Base-by-base conservation (phyloP, 108 stramenopile species). In the Skeletonema tropicum region DNA sequence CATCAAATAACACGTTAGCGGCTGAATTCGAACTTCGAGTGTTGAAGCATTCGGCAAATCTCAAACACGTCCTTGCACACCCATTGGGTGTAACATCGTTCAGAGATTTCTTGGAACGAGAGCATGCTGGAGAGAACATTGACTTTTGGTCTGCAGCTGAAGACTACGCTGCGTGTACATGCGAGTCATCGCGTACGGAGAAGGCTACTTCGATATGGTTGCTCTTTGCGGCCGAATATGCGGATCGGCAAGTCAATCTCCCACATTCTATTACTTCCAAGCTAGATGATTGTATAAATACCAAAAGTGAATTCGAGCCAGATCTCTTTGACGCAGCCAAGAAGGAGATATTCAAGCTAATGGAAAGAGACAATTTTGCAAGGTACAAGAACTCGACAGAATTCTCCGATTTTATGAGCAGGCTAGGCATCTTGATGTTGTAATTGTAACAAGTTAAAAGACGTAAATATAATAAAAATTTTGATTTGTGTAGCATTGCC, bases 121-220 rank as follows among this genome's bases (percentile, higher is more conserved):
- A 79, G 42, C 78, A 82, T 35, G 85, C 85, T 14, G 82, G 81
- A 19, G 85, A 86, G 46, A 86, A 86, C 45, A 59, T 86, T n/a
- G 72, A 83, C 29, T 86, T 86, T 73, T 86, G 66, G 66, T 39
- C 66, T 48, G 77, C 76, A 3, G 82, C 35, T 30, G 79, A 74
- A 9, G 61, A 74, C 14, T 86, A 79, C 52, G 23, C 42, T 0
- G 0, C 42, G 15, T 45, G 42, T 45, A n/a, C 14, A 5, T 45
- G 42, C 11, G 42, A 45, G 42, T 45, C 42, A 5, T 0, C 15
- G 42, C 42, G 42, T 5, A 45, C 35, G 63, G 76, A 42, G 25
- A 70, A 65, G 30, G 80, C 79, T 36, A 80, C 71, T 30, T 46
- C 73, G 6, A 71, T 85, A 4, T 82, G 41, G 29, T 31, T 66